These are phyloP conservation scores for Paramecium biaurelia DNA, from an alignment of 73 alveolate genomes.

Conservation along the genomic window DNA sequence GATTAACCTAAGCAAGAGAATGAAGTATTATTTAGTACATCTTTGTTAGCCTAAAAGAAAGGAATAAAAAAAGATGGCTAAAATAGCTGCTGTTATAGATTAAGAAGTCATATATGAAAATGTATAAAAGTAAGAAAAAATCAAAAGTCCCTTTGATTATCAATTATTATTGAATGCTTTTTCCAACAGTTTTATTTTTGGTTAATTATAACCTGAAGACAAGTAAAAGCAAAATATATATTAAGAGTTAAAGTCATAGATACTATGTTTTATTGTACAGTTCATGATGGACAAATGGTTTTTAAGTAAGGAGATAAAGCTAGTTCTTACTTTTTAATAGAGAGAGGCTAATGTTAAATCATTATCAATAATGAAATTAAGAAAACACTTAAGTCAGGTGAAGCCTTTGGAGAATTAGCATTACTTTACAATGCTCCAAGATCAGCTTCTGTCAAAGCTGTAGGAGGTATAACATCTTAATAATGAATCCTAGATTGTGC, in stretches of 20 bases:
- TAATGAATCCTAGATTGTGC: constrained; percentile 49
- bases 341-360: constrained; percentile 78
- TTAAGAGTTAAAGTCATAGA: constrained; percentile 46
- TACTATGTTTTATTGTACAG: constrained; percentile 56
- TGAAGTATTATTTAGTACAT: background rate
- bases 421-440: constrained; percentile 78
- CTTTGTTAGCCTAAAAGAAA: background rate
- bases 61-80: constrained; percentile 13
- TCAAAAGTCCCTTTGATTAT: constrained; percentile 14
- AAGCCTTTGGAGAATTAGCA: constrained; percentile 83
- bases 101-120: constrained; percentile 21
- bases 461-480: background rate
- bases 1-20: background rate
- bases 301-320: constrained; percentile 86
- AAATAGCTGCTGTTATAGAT: constrained; percentile 19
- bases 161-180: background rate
- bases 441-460: constrained; percentile 75
- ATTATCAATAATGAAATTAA: constrained; percentile 66
- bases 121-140: constrained; percentile 2
- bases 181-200: background rate
- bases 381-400: constrained; percentile 68
- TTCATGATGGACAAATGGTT: constrained; percentile 67
- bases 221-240: background rate
- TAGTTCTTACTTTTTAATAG: constrained; percentile 76
- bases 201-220: background rate